Percentiles rank a stretch among this genome's conserved stretches.
These are phyloP conservation scores for Solanum chacoense DNA, from an alignment of 305 asterid species.

Conservation along the genomic window DNA sequence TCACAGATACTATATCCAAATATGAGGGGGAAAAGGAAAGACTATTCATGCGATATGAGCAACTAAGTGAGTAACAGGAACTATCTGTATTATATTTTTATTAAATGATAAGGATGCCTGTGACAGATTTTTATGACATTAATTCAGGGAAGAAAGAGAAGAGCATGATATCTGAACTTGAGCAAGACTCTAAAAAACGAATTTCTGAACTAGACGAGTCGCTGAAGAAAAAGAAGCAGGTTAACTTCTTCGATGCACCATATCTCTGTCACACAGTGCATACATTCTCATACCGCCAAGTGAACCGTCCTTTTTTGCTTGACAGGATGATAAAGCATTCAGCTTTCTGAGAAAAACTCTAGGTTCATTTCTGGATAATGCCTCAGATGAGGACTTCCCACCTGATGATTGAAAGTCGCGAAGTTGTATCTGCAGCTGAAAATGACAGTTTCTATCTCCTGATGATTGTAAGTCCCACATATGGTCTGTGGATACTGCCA, in stretches of 20 bases:
- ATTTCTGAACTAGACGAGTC: constrained; percentile 80
- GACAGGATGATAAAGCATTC: constrained; percentile 84
- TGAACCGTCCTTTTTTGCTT: background rate
- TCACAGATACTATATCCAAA: constrained; percentile 60
- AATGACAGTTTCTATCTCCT: background rate
- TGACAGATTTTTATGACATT: background rate
- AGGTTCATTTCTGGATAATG: constrained; percentile 82
- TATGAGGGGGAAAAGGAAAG: constrained; percentile 75
- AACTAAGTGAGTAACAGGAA: constrained; percentile 52
- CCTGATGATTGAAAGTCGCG: constrained; percentile 43
- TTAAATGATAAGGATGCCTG: background rate
- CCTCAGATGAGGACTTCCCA: constrained; percentile 94
- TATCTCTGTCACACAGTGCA: background rate
- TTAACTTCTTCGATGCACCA: constrained; percentile 9
- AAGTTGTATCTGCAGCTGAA: background rate
- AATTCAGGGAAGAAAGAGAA: constrained; percentile 80
- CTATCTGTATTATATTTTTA: background rate
- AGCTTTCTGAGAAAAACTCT: constrained; percentile 71
- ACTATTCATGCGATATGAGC: constrained; percentile 55
- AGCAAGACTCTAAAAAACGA: constrained; percentile 52
- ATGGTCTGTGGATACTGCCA: background rate
- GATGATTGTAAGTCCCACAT: background rate
- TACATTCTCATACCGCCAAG: background rate
- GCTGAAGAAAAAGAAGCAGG: constrained; percentile 91
- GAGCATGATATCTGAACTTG: constrained; percentile 55